These are phyloP conservation scores for Kwoniella bestiolae DNA, from an alignment of 768 basidiomycete genomes.

Conservation along the genomic window DNA sequence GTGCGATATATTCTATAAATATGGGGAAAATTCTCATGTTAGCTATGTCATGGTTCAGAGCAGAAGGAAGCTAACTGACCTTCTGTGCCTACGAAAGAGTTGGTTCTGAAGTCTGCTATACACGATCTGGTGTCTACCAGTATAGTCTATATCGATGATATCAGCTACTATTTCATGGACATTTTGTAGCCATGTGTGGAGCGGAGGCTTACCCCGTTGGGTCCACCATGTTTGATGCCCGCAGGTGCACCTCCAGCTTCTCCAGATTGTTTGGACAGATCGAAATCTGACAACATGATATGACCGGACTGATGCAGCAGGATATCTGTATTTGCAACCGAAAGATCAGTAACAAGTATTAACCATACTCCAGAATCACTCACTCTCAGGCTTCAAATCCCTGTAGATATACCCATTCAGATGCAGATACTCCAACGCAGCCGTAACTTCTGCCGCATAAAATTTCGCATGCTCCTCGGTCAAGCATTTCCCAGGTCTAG, in stretches of 20 bases:
- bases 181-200: slow-evolving; percentile 1
- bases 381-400: slow-evolving; percentile 99
- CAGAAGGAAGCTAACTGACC: slow-evolving; percentile 62
- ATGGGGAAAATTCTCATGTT: neutral
- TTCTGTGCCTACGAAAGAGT: slow-evolving; percentile 99
- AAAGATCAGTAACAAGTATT: too few species aligned
- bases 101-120: slow-evolving; percentile 95
- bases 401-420: slow-evolving; percentile 99
- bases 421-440: slow-evolving; percentile 97
- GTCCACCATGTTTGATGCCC: slow-evolving; percentile 79
- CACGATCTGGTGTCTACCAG: slow-evolving; percentile 96
- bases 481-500: slow-evolving; percentile 93
- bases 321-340: too few species aligned
- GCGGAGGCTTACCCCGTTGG: slow-evolving; percentile 76
- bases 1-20: slow-evolving; percentile 90
- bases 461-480: slow-evolving; percentile 93
- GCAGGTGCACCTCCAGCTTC: slow-evolving; percentile 84
- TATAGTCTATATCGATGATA: slow-evolving; percentile 67
- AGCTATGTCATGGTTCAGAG: neutral
- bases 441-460: slow-evolving; percentile 97
- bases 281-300: slow-evolving; percentile 99
- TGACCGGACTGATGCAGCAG: slow-evolving; percentile 96
- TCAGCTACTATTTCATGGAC: slow-evolving; percentile 9
- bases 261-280: slow-evolving; percentile 92
- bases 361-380: too few species aligned